phyloP scores from a whole-genome alignment of 768 basidiomycete species.

The Serendipita vermifera region DNA sequence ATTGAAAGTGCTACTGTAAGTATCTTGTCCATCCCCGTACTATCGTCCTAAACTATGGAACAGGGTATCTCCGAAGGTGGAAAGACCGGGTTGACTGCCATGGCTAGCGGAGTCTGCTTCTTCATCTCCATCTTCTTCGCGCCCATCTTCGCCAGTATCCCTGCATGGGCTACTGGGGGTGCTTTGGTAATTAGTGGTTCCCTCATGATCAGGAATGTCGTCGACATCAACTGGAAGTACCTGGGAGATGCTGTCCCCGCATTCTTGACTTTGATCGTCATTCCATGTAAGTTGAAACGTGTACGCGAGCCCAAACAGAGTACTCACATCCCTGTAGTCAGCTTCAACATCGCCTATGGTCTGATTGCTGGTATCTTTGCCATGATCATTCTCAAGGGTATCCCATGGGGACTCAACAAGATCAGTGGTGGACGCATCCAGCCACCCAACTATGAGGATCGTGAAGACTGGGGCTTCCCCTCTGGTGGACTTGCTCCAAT shows the following conservation, averaged over 20 bases:
- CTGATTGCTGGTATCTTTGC: conserved; percentile 67
- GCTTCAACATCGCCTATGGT: conserved; percentile 68
- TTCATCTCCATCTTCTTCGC: conserved; percentile 79
- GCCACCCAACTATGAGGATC: conserved; percentile 48
- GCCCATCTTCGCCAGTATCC: conserved; percentile 79
- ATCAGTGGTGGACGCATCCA: conserved; percentile 43
- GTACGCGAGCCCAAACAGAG: neutral
- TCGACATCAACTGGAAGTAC: conserved; percentile 83
- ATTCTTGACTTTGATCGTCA: conserved; percentile 68
- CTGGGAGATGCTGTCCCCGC: conserved; percentile 79
- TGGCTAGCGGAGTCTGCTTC: conserved; percentile 60
- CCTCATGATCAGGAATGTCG: conserved; percentile 76
- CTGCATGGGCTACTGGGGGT: conserved; percentile 77
- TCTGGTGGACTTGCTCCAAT: conserved; percentile 53
- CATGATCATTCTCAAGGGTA: conserved; percentile 61
- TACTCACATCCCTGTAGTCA: no score
- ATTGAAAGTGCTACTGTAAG: conserved; percentile 50
- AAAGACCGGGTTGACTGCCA: conserved; percentile 71
- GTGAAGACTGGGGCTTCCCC: conserved; percentile 61
- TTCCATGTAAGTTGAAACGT: conserved; percentile 27
- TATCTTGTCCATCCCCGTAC: neutral
- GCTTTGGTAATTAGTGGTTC: conserved; percentile 78
- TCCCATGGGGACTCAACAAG: conserved; percentile 45
- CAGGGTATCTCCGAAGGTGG: conserved; percentile 51
- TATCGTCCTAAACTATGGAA: conserved; percentile 24